phyloP scores from a whole-genome alignment of 1,284 basidiomycete species.

The Melampsora abietis-canadensis region DNA sequence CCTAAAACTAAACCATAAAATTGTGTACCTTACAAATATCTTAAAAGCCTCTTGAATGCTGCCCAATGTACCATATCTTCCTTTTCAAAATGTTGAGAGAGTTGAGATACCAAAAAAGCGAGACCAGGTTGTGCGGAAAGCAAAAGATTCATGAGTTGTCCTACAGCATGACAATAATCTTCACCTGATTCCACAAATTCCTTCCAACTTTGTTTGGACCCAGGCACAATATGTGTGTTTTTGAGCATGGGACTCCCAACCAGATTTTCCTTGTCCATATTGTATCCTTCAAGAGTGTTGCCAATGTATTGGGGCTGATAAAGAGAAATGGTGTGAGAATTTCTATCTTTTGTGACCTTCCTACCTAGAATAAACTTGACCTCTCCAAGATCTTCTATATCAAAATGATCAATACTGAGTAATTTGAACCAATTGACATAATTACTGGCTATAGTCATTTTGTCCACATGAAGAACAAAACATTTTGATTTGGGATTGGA shows the following conservation, averaged over 20 bases:
- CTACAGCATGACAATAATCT: background rate
- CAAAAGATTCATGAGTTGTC: background rate
- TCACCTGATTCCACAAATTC: background rate
- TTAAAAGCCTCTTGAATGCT: background rate
- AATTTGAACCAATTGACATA: background rate
- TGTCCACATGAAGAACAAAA: background rate
- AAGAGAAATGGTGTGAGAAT: background rate
- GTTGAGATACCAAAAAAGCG: background rate
- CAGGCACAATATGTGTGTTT: background rate
- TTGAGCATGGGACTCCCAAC: background rate
- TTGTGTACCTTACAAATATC: background rate
- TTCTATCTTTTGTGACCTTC: background rate
- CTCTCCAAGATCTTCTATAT: background rate
- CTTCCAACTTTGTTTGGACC: background rate
- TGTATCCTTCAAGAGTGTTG: background rate
- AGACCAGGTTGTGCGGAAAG: background rate
- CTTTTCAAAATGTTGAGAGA: slow-evolving; percentile 6
- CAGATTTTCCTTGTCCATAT: background rate
- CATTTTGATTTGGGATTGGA: background rate
- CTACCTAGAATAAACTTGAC: background rate
- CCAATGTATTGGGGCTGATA: background rate
- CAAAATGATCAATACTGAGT: background rate
- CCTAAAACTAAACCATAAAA: background rate
- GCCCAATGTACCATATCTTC: background rate
- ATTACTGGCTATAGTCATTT: background rate